Base-by-base conservation (phyloP, 208 protist genomes). In the Herpetomonas samuelpessoai region DNA sequence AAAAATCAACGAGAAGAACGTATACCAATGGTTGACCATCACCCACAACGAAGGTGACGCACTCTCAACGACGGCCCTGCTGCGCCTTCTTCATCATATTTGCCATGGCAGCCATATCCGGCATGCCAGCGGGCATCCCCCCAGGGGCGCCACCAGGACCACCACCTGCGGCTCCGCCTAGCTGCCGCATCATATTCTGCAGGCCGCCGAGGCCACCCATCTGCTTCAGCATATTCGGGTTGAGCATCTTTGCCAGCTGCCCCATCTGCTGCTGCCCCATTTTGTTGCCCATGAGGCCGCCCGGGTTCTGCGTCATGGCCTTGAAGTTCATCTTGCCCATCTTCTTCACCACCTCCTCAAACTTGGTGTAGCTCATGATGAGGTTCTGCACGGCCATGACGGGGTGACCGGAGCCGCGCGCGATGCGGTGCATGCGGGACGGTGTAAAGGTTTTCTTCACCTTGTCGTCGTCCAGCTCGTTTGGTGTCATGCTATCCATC, bases 401-500 rank as follows among this genome's bases (percentile, higher is more conserved):
- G 28, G 68, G 65, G 68, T 90, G 76, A 14, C 92, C 92, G 59
- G 81, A 89, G 30, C 92, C 92, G 29, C 86, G 81, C 6, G 87
- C 86, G 31, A 97, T 91, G 51, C 92, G 84, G 59, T 86, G 76
- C 38, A 94, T 83, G 29, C 92, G 81, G 16, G 82, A 81, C 12
- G 86, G 80, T 1, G 88, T 95, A 87, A 97, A 93, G 55, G 84
- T 81, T 58, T 97, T 97, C 60, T 92, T 93, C 31, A 96, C 89
- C 57, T 92, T 92, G n/a, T 30, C 60, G n/a, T 88, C 75, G 54
- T 97, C 89, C 21, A 97, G 59, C 70, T 97, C 97, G 22, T 92
- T 86, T 24, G 92, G 78, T 3, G 90, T 98, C 92, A 99, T 98
- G 68, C 84, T 96, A 71, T 99, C 97, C 79, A 99, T 86, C 46